Evolutionary conservation across 768 basidiomycete species (phyloP).

Genomic region (Termitomyces sp.): DNA sequence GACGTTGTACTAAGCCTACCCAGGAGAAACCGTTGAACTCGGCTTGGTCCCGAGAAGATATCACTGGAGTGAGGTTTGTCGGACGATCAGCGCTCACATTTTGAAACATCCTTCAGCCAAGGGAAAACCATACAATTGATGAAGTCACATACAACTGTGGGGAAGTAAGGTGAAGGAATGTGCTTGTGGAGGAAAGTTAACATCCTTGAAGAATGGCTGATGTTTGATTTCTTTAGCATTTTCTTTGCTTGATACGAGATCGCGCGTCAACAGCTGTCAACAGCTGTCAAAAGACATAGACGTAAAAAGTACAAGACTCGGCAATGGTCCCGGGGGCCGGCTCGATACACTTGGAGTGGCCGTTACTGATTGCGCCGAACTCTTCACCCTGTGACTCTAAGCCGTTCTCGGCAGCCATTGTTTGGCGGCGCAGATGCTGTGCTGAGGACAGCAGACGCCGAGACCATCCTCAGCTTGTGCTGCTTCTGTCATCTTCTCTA

Average conservation of each 20-base stretch:
- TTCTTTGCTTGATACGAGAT: conserved; percentile 86
- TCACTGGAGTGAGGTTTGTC: conserved; percentile 95
- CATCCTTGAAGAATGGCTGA: conserved; percentile 98
- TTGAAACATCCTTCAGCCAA: conserved; percentile 32
- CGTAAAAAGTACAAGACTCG: not conserved
- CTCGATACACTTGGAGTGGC: too few relatives aligned
- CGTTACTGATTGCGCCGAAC: too few relatives aligned
- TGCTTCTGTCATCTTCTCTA: too few relatives aligned
- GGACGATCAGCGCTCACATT: conserved; percentile 84
- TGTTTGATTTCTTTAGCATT: conserved; percentile 97
- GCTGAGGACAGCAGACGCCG: too few relatives aligned
- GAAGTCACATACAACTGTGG: conserved; percentile 71
- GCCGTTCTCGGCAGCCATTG: too few relatives aligned
- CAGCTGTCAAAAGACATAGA: conserved; percentile 47
- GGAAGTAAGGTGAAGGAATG: conserved; percentile 96
- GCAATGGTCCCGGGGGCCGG: too few relatives aligned
- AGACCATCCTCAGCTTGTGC: too few relatives aligned
- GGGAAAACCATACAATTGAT: not conserved
- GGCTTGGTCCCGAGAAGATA: conserved; percentile 86
- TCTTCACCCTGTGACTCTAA: too few relatives aligned
- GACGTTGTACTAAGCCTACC: conserved; percentile 43
- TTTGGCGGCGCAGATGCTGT: too few relatives aligned
- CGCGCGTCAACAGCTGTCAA: conserved; percentile 95
- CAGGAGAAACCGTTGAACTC: conserved; percentile 99
- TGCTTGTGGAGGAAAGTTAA: conserved; percentile 96